phyloP scores from a whole-genome alignment of 495 filamentous ascomycete genomes.

The Clohesyomyces aquaticus region DNA sequence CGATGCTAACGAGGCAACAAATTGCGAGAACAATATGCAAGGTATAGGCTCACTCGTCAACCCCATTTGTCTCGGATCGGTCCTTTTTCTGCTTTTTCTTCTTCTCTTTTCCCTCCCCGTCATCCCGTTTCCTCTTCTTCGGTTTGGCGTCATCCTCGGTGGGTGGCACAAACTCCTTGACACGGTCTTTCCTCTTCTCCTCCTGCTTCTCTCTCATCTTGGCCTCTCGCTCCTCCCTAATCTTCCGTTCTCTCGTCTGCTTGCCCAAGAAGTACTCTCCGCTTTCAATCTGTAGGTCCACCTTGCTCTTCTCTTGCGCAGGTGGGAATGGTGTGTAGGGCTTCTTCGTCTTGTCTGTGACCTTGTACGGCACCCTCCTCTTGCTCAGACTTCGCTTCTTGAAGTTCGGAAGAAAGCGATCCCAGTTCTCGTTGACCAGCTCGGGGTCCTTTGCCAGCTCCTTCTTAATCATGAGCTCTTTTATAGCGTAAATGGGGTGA shows the following conservation, averaged over 20 bases:
- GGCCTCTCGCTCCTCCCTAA: slow-evolving; percentile 76
- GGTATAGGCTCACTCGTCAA: not conserved
- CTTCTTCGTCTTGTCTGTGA: slow-evolving; percentile 94
- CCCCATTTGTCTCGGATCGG: slow-evolving; percentile 14
- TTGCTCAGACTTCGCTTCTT: slow-evolving; percentile 92
- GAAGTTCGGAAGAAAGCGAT: slow-evolving; percentile 95
- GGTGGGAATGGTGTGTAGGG: slow-evolving; percentile 79
- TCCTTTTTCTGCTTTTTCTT: slow-evolving; percentile 40
- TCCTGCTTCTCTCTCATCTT: slow-evolving; percentile 80
- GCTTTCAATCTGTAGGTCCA: slow-evolving; percentile 96
- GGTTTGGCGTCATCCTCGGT: slow-evolving; percentile 63
- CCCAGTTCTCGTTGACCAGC: slow-evolving; percentile 86
- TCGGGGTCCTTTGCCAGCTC: slow-evolving; percentile 96
- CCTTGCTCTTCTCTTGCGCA: slow-evolving; percentile 88
- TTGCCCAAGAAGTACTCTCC: slow-evolving; percentile 96
- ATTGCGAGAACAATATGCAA: too few relatives aligned
- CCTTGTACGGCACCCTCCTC: slow-evolving; percentile 77
- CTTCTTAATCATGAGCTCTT: slow-evolving; percentile 98
- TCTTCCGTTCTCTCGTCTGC: slow-evolving; percentile 83
- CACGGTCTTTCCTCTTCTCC: slow-evolving; percentile 83
- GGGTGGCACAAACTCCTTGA: slow-evolving; percentile 84
- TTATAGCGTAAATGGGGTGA: slow-evolving; percentile 88
- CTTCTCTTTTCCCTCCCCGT: slow-evolving; percentile 54
- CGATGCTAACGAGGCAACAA: too few relatives aligned
- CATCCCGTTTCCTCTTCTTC: slow-evolving; percentile 60